Base-by-base conservation (phyloP, 2,329 filamentous ascomycete genomes). In the Exophiala sp. region DNA sequence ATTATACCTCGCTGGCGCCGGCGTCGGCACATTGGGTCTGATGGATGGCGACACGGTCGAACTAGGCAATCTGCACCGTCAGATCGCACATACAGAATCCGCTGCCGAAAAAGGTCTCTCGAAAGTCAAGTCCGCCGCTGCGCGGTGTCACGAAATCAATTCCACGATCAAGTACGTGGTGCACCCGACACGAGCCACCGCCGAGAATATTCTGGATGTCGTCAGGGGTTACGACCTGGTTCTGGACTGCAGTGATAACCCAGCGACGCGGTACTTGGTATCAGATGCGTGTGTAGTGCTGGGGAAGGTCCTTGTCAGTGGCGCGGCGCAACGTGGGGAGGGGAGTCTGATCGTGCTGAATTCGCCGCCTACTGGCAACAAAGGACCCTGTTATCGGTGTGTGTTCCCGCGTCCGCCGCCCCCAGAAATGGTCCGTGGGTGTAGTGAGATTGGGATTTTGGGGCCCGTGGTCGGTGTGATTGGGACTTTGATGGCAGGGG, bases 241-340 rank as follows among this genome's bases (percentile, higher is more conserved):
- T 1, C 83, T 99, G 10, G 94, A 99, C 70, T 99, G 94, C 69
- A 97, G 92, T 8, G 94, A 99, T 71, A 91, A 92, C 61, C 92
- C 94, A 0, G 87, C 89, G 1, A 89, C 90, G 0, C 88, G 94
- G 40, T 97, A 99, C 69, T 81, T 97, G 42, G 89, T 97, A 60
- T 96, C 90, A 0, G 94, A 99, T 67, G 82, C 88, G 12, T 95
- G 90, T 63, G 87, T 96, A 8, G 76, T 96, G 3, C 77, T 91
- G 0, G 74, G 79, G 2, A 94, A 90, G 65, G 85, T 89, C 0
- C 80, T 99, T 12, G 83, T 97, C 10, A 96, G 91, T 2, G 94
- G 92, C 1, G 95, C 91, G 0, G 92, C 94, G 0, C 80, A 97
- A 20, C 85, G 89, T 14, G 90, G 87, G 0, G 91, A 96, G 53